Conservation (phyloP, 176 grass and related monocot genomes). For the Ampelocalamus luodianensis region DNA sequence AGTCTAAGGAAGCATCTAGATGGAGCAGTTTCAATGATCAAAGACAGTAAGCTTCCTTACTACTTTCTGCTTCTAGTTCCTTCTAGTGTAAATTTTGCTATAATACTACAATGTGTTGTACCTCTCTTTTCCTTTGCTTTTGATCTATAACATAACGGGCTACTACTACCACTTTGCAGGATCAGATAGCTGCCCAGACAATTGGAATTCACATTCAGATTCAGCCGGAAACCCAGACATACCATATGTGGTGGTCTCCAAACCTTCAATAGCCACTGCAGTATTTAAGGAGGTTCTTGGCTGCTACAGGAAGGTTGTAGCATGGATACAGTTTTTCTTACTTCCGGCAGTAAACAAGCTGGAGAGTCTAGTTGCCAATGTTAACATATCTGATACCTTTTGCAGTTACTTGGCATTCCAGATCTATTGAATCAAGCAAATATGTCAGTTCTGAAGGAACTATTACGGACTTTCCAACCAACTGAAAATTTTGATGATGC, state of each 20-base stretch:
- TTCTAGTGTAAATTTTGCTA: conserved; percentile 6
- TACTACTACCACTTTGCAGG: conserved; percentile 43
- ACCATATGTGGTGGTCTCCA: conserved; percentile 64
- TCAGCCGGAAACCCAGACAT: conserved; percentile 81
- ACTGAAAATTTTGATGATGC: conserved; percentile 63
- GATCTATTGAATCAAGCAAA: conserved; percentile 64
- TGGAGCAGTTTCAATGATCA: conserved; percentile 71
- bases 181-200: conserved; percentile 63
- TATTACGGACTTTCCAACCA: conserved; percentile 74
- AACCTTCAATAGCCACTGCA: conserved; percentile 62
- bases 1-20: conserved; percentile 79
- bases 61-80: conserved; percentile 27
- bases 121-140: conserved; percentile 5
- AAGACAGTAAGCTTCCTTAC: conserved; percentile 56
- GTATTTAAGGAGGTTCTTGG: conserved; percentile 82
- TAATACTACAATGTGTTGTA: not conserved
- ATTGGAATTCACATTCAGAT: conserved; percentile 72
- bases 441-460: conserved; percentile 74
- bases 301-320: conserved; percentile 89
- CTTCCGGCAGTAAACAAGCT: conserved; percentile 8
- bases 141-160: conserved; percentile 1
- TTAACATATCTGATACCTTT: conserved; percentile 31
- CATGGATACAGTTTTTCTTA: conserved; percentile 39
- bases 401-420: conserved; percentile 69
- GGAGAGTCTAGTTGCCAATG: conserved; percentile 5